Evolutionary conservation across 2,329 filamentous ascomycete genomes (phyloP).

Genomic region (Chaetothyriales sp.): DNA sequence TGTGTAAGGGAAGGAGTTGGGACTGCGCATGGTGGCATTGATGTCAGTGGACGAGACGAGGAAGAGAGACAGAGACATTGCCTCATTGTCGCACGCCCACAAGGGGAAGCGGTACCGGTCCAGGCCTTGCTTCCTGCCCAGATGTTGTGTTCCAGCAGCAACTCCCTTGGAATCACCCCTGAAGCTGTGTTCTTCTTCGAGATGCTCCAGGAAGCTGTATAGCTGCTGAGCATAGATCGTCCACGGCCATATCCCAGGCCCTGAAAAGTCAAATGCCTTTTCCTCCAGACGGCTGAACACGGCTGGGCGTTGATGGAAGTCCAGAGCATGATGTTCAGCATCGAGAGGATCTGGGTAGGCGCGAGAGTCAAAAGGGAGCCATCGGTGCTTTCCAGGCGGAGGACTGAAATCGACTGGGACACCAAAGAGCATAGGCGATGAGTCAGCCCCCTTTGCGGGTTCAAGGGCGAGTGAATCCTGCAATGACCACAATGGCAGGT

Average conservation of each 20-base stretch:
- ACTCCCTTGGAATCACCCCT: not conserved
- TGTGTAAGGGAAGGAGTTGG: not conserved
- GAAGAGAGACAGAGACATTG: not conserved
- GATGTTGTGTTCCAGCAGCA: not conserved
- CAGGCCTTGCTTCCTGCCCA: slow-evolving; percentile 17
- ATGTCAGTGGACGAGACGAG: not conserved
- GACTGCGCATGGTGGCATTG: not conserved
- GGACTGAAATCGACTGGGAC: slow-evolving; percentile 5
- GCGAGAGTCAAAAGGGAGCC: slow-evolving; percentile 31
- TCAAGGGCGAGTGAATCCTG: slow-evolving; percentile 17
- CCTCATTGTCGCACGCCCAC: slow-evolving; percentile 11
- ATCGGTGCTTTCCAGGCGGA: slow-evolving; percentile 31
- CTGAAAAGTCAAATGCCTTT: slow-evolving; percentile 23
- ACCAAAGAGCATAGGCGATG: slow-evolving; percentile 13
- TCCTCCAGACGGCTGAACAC: not conserved
- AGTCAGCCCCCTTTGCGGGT: not conserved
- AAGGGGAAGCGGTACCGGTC: slow-evolving; percentile 34
- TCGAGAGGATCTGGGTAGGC: slow-evolving; percentile 34
- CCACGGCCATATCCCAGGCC: slow-evolving; percentile 35
- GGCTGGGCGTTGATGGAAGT: not conserved
- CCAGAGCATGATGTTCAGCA: slow-evolving; percentile 19
- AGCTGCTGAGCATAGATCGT: slow-evolving; percentile 33
- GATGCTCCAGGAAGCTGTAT: slow-evolving; percentile 34
- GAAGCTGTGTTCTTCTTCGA: slow-evolving; percentile 27
- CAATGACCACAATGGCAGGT: slow-evolving; percentile 22